These are phyloP conservation scores for Globisporangium camurandrum DNA, from an alignment of 352 stramenopile genomes.

Conservation along the genomic window DNA sequence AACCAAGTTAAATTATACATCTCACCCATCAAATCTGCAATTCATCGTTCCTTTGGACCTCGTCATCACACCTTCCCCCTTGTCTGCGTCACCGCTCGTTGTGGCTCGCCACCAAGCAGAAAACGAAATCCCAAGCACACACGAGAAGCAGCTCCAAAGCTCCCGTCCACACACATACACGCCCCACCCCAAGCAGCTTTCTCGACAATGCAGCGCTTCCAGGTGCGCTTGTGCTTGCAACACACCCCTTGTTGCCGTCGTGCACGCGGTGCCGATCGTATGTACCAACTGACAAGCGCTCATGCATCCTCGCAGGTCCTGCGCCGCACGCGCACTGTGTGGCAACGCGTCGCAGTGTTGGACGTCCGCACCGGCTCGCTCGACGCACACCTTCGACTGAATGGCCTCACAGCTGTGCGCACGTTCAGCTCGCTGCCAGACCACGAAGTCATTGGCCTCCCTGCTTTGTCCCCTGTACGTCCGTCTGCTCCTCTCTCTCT, in stretches of 20 bases:
- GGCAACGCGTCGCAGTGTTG: slow-evolving; percentile 48
- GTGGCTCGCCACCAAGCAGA: too few species aligned
- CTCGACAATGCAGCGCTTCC: background rate
- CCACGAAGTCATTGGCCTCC: slow-evolving; percentile 73
- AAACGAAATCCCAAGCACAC: too few species aligned
- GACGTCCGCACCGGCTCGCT: slow-evolving; percentile 24
- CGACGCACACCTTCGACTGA: slow-evolving; percentile 15
- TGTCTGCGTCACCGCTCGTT: too few species aligned
- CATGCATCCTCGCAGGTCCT: slow-evolving; percentile 25
- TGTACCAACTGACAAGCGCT: too few species aligned
- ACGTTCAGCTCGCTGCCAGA: slow-evolving; percentile 56
- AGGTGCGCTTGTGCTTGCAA: too few species aligned
- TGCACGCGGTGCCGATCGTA: background rate
- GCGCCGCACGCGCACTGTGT: slow-evolving; percentile 40
- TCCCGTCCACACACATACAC: background rate
- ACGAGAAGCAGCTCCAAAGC: too few species aligned
- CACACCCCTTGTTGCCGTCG: background rate
- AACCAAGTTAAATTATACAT: too few species aligned
- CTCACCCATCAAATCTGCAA: too few species aligned
- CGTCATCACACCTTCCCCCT: too few species aligned
- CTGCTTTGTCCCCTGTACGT: slow-evolving; percentile 53
- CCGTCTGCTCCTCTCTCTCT: background rate
- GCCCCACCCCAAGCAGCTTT: background rate
- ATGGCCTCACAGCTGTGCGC: slow-evolving; percentile 19
- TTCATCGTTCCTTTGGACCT: too few species aligned